A percentile compares a stretch with the other conserved stretches of the same genome.
Conservation (phyloP, 83 land plant genomes). For the Larix sibirica region DNA sequence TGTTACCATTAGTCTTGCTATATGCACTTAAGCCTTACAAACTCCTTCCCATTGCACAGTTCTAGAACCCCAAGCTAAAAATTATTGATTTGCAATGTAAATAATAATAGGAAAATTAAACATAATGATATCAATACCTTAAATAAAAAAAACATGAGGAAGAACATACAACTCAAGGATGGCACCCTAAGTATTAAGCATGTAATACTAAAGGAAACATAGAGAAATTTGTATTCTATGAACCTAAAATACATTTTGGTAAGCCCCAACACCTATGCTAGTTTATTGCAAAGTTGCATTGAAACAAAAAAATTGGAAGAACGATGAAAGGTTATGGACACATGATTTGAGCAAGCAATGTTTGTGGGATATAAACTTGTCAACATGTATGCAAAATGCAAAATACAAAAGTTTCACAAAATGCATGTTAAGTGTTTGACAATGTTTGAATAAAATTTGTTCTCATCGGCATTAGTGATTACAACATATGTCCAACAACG, state of each 20-base stretch:
- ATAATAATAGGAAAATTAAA: neutral
- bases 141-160: neutral
- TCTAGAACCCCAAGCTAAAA: neutral
- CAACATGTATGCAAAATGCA: constrained; percentile 30
- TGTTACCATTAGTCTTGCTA: neutral
- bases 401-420: constrained; percentile 11
- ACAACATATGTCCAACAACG: constrained; percentile 39
- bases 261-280: neutral
- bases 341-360: neutral
- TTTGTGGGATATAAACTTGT: constrained; percentile 46
- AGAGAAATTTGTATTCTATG: neutral
- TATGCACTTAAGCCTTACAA: neutral
- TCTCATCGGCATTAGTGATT: constrained; percentile 61
- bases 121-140: neutral
- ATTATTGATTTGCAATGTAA: neutral
- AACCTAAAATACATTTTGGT: neutral
- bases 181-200: neutral
- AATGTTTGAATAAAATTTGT: constrained; percentile 9
- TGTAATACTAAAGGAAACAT: neutral
- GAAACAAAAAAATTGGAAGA: constrained; percentile 2
- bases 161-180: neutral
- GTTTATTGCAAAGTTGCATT: neutral
- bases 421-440: constrained; percentile 23
- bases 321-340: constrained; percentile 18
- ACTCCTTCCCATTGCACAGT: neutral